Percentiles rank a stretch among this genome's conserved stretches.
Evolutionary conservation across 495 filamentous ascomycete genomes (phyloP).

Genomic region (Immersiella caudata): DNA sequence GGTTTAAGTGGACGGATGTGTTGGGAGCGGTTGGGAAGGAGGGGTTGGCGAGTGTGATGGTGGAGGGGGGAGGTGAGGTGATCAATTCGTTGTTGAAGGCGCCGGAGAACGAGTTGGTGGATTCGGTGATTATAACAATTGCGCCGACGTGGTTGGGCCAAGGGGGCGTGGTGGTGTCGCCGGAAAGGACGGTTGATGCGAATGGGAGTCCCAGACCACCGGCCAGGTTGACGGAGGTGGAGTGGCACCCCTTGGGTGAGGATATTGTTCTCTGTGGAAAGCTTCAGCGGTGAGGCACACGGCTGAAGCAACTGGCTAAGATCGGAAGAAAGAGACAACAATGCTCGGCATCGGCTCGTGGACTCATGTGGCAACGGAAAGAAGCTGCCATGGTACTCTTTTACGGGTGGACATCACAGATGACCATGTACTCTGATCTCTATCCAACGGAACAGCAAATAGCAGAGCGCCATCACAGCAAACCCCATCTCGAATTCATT

Average conservation of each 20-base stretch:
- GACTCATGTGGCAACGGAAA: neutral
- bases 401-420: constrained; percentile 17
- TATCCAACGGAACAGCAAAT: constrained; percentile 45
- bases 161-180: constrained; percentile 75
- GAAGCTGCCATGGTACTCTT: neutral
- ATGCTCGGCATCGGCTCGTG: neutral
- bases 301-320: neutral
- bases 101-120: constrained; percentile 62
- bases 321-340: no score
- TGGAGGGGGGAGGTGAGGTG: constrained; percentile 63
- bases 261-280: constrained; percentile 18
- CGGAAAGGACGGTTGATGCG: constrained; percentile 29
- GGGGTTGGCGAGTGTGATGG: constrained; percentile 77
- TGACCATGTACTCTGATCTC: constrained; percentile 39
- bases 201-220: neutral
- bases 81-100: constrained; percentile 55
- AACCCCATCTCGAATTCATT: constrained; percentile 59
- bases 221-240: constrained; percentile 2
- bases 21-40: constrained; percentile 58
- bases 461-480: constrained; percentile 48
- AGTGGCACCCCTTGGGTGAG: constrained; percentile 17
- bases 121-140: constrained; percentile 77
- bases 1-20: constrained; percentile 62
- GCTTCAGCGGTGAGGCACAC: neutral
- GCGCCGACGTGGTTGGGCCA: constrained; percentile 82